Base-by-base conservation (phyloP, 768 basidiomycete genomes). In the Serendipita sp. region DNA sequence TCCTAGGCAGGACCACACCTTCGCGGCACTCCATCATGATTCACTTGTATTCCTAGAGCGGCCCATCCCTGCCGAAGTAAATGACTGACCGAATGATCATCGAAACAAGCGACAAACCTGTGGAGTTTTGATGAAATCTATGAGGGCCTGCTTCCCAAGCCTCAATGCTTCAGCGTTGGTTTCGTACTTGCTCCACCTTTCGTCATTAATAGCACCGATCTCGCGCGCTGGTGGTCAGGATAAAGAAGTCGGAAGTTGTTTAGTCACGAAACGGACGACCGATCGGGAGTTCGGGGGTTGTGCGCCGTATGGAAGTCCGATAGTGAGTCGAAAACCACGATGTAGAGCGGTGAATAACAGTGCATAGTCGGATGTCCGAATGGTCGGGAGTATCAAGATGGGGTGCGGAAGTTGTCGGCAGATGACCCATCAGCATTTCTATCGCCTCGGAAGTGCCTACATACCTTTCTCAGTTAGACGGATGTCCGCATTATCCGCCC, bases 401-500 rank as follows among this genome's bases (percentile, higher is more conserved):
- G 32, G 48, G 48, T 10, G 10, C 48, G 48, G 48, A 53, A 53
- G 48, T 53, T 32, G 48, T 18, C 18, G 48, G 48, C 18, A 24
- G 48, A 53, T 53, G 7, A n/a, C 10, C 7, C 7, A n/a, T 32
- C 48, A 10, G 18, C 16, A 16, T 7, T 53, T 53, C 18, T n/a
- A n/a, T 16, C 34, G 2, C 10, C 34, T 32, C 24, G 28, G 10
- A 44, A 65, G 35, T 3, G 69, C 53, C 44, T 32, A 68, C 71
- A 45, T 45, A 81, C 89, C 92, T 73, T 84, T 85, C 69, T 82
- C 81, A 0, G 92, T 94, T 65, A 95, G 74, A 53, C 92, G 80
- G 63, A 84, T 56, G 74, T 95, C 92, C 2, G 92, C 92, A 68
- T 95, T 95, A 73, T 95, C 92, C 63, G 87, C 86, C 62, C 92